Percentiles rank a stretch among this genome's conserved stretches.
These are phyloP conservation scores for Eimeria sp. DNA, from an alignment of 169 alveolate genomes.

Conservation along the genomic window DNA sequence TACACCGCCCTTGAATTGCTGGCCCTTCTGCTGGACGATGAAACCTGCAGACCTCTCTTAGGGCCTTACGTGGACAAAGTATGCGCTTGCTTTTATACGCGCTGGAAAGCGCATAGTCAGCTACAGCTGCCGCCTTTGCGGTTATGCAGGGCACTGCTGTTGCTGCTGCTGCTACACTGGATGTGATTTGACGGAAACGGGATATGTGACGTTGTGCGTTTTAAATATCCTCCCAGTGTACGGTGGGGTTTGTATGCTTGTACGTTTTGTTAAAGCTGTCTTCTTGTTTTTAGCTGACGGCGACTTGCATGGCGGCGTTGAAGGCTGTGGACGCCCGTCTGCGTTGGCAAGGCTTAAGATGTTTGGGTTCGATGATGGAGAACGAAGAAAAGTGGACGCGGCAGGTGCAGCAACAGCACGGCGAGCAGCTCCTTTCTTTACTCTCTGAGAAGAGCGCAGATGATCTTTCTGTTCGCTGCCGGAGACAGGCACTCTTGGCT, in stretches of 20 bases:
- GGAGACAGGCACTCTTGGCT: constrained; percentile 67
- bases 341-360: constrained; percentile 61
- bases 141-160: background rate
- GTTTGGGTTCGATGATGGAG: constrained; percentile 61
- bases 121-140: background rate
- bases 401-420: constrained; percentile 61
- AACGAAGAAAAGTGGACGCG: constrained; percentile 57
- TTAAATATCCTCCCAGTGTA: background rate
- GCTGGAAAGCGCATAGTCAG: background rate
- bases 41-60: constrained; percentile 49
- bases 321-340: constrained; percentile 22
- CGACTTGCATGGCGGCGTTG: constrained; percentile 62
- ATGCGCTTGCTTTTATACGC: background rate
- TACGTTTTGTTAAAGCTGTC: background rate
- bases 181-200: background rate
- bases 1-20: constrained; percentile 58
- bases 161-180: constrained; percentile 5
- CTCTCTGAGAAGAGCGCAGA: constrained; percentile 55
- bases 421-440: constrained; percentile 39
- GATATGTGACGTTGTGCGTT: background rate
- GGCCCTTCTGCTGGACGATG: constrained; percentile 60
- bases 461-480: constrained; percentile 33
- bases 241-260: background rate
- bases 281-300: constrained; percentile 17
- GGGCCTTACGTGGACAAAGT: constrained; percentile 27